Evolutionary conservation across 768 basidiomycete genomes (phyloP).

Genomic region (Mycena epipterygia): DNA sequence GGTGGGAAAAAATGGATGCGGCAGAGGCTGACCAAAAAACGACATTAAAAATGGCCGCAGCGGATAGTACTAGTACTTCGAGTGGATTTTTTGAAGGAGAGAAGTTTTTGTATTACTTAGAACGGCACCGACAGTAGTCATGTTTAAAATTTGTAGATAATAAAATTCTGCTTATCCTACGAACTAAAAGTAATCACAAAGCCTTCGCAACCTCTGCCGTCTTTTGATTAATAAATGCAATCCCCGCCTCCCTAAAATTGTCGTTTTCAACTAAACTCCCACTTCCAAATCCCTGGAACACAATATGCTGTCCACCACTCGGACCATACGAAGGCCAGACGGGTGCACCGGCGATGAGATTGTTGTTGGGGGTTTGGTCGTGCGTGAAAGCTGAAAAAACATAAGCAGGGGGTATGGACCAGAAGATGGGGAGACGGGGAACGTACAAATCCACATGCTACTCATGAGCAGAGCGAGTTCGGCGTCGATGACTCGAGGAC

Average conservation of each 20-base stretch:
- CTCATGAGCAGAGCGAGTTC: conserved; percentile 28
- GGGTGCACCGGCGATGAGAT: conserved; percentile 26
- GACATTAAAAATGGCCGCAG: conserved; percentile 17
- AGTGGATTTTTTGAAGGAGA: conserved; percentile 20
- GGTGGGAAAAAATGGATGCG: conserved; percentile 16
- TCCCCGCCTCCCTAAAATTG: conserved; percentile 29
- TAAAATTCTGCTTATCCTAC: conserved; percentile 25
- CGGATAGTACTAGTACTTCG: conserved; percentile 17
- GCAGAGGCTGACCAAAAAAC: conserved; percentile 20
- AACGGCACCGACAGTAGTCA: conserved; percentile 21
- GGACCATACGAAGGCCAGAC: conserved; percentile 29
- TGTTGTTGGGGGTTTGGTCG: conserved; percentile 27
- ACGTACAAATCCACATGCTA: conserved; percentile 28
- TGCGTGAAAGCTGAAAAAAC: conserved; percentile 28
- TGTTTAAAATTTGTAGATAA: conserved; percentile 26
- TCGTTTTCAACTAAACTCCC: conserved; percentile 26
- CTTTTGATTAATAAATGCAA: conserved; percentile 28
- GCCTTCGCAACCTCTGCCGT: conserved; percentile 28
- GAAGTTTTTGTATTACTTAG: conserved; percentile 19
- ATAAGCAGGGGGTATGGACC: conserved; percentile 27
- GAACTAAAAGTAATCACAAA: conserved; percentile 26
- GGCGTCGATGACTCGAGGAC: conserved; percentile 28
- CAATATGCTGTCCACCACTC: conserved; percentile 28
- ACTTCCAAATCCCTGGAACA: conserved; percentile 30
- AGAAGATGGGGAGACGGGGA: conserved; percentile 20